These are phyloP conservation scores for Fusarium bactridioides DNA, from an alignment of 2,329 filamentous ascomycete genomes.

Conservation along the genomic window DNA sequence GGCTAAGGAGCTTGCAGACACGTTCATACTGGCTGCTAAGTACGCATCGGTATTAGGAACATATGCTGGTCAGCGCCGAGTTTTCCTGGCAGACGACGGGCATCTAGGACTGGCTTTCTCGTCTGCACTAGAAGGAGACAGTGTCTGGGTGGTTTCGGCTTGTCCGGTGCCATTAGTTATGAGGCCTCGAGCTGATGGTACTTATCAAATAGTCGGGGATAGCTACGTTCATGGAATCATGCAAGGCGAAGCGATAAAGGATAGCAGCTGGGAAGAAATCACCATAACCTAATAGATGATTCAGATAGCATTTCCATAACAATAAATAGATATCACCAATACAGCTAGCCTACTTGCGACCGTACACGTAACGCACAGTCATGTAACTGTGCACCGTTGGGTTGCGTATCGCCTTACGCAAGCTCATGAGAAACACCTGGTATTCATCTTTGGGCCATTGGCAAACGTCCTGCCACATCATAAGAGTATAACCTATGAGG, in stretches of 20 bases:
- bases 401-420: not conserved
- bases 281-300: accelerated
- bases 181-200: not conserved
- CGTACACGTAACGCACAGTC: not conserved
- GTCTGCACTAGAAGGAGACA: not conserved
- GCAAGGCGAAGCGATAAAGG: not conserved
- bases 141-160: not conserved
- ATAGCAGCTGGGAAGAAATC: not conserved
- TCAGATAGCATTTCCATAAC: accelerated
- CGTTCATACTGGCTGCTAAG: not conserved
- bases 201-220: not conserved
- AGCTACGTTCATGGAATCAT: not conserved
- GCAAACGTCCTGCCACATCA: slow-evolving; percentile 1
- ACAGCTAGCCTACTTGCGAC: not conserved
- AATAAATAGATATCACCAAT: accelerated
- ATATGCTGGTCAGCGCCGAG: not conserved
- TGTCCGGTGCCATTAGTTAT: not conserved
- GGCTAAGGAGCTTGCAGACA: not conserved
- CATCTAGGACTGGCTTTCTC: not conserved
- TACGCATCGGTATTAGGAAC: not conserved
- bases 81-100: not conserved
- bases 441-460: not conserved
- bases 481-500: not conserved
- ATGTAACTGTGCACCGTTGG: not conserved
- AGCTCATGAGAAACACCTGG: not conserved